Conservation (phyloP, 805 yeast species). For the Cyberlindnera maclurae region DNA sequence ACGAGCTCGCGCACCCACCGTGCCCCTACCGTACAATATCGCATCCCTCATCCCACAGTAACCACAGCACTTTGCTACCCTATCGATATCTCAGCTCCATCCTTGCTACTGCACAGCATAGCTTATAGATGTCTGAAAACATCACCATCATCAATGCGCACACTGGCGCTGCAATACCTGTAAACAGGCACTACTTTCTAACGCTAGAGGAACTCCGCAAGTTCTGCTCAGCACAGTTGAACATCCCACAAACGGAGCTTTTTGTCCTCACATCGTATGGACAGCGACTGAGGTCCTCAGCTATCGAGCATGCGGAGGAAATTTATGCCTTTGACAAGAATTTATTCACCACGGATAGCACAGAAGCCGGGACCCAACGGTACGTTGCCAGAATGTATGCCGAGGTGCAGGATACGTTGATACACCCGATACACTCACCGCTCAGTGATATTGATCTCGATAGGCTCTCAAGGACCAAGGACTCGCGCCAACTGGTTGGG, state of each 20-base stretch:
- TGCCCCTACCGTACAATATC: no score
- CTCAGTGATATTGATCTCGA: constrained; percentile 23
- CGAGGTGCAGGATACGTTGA: constrained; percentile 11
- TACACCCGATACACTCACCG: constrained; percentile 33
- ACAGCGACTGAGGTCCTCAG: constrained; percentile 39
- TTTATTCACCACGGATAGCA: constrained; percentile 34
- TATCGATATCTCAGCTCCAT: no score
- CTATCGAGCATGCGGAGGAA: constrained; percentile 44
- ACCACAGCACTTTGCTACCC: no score
- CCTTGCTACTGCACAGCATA: no score
- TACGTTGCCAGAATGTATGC: constrained; percentile 3
- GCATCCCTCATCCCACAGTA: no score
- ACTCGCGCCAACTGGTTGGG: constrained; percentile 21
- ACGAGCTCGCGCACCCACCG: no score
- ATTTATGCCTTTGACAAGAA: constrained; percentile 60
- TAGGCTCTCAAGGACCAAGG: constrained; percentile 11
- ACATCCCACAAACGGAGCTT: constrained; percentile 33
- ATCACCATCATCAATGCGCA: constrained; percentile 31
- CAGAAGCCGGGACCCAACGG: constrained; percentile 16
- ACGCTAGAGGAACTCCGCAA: constrained; percentile 36
- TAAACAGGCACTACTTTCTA: constrained; percentile 33
- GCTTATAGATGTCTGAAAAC: constrained; percentile 6
- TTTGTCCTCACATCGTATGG: constrained; percentile 63
- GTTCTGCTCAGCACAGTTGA: constrained; percentile 34
- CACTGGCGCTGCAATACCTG: constrained; percentile 32